Evolutionary conservation across 305 asterid genomes (phyloP).

Genomic region (Rubia tinctorum): DNA sequence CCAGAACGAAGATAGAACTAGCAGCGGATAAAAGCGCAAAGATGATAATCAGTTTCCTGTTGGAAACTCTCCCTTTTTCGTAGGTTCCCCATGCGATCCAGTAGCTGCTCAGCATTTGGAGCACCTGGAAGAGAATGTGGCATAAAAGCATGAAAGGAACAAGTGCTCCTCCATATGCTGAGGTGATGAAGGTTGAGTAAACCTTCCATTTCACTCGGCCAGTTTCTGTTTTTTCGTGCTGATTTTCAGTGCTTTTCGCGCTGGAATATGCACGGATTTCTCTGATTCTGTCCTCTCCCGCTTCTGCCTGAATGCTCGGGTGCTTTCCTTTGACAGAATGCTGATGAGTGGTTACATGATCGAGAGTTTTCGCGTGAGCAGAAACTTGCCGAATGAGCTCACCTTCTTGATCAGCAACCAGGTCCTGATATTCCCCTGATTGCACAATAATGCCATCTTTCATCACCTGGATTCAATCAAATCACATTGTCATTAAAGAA

Average conservation of each 20-base stretch:
- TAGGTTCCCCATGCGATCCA: conserved; percentile 94
- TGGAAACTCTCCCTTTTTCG: conserved; percentile 39
- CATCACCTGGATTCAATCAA: conserved; percentile 48
- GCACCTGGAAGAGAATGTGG: conserved; percentile 66
- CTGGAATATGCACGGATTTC: conserved; percentile 35
- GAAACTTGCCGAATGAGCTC: conserved; percentile 65
- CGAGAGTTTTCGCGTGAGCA: conserved; percentile 58
- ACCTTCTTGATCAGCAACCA: conserved; percentile 52
- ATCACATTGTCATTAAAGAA: neutral
- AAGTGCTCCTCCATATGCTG: conserved; percentile 73
- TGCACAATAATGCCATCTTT: conserved; percentile 70
- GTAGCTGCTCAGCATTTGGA: conserved; percentile 85
- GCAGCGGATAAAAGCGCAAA: conserved; percentile 73
- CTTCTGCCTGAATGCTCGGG: conserved; percentile 33
- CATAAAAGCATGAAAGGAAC: conserved; percentile 65
- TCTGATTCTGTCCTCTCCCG: conserved; percentile 34
- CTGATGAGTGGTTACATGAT: conserved; percentile 47
- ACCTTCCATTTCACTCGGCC: conserved; percentile 83
- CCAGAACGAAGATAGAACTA: conserved; percentile 71
- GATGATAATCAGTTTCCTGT: conserved; percentile 42
- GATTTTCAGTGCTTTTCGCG: conserved; percentile 22
- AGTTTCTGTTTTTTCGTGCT: conserved; percentile 47
- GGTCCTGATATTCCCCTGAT: conserved; percentile 63
- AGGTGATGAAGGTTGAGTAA: conserved; percentile 60
- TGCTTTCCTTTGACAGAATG: conserved; percentile 24